Conservation (phyloP, 2,329 filamentous ascomycete genomes). For the Aschersonia sp. region DNA sequence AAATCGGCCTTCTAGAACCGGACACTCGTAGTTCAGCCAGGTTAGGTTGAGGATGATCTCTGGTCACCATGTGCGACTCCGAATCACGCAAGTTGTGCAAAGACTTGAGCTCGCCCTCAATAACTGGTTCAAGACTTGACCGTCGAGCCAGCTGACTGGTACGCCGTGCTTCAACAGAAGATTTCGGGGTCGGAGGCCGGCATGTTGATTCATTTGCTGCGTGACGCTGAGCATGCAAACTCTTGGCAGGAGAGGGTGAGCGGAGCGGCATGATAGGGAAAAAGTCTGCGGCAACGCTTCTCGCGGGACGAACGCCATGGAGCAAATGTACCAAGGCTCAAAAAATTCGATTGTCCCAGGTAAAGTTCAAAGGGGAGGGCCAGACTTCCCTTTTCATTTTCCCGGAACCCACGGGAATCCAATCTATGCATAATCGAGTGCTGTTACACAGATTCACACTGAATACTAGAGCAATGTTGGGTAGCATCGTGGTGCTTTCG, state of each 20-base stretch:
- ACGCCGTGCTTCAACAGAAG: neutral
- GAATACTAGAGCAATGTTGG: neutral
- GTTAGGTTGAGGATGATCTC: neutral
- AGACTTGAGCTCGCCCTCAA: neutral
- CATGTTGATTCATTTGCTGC: neutral
- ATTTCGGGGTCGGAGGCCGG: neutral
- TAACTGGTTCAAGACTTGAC: neutral
- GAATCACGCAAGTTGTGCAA: neutral
- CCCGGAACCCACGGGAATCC: too few relatives aligned
- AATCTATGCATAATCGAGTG: neutral
- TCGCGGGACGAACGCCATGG: too few relatives aligned
- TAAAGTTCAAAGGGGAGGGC: neutral
- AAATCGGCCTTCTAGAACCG: neutral
- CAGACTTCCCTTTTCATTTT: too few relatives aligned
- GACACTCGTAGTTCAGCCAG: slow-evolving; percentile 3
- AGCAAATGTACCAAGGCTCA: too few relatives aligned
- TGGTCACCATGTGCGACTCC: too few relatives aligned
- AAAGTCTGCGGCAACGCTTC: neutral
- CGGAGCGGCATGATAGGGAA: neutral
- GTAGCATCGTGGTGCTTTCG: neutral
- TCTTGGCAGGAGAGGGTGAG: slow-evolving; percentile 1
- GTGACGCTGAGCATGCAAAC: neutral
- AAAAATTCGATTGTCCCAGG: too few relatives aligned
- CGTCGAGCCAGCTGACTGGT: neutral
- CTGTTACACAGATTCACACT: neutral